Base-by-base conservation (phyloP, 192 early-diverging fungal genomes). In the Jimgerdemannia lactiflua region DNA sequence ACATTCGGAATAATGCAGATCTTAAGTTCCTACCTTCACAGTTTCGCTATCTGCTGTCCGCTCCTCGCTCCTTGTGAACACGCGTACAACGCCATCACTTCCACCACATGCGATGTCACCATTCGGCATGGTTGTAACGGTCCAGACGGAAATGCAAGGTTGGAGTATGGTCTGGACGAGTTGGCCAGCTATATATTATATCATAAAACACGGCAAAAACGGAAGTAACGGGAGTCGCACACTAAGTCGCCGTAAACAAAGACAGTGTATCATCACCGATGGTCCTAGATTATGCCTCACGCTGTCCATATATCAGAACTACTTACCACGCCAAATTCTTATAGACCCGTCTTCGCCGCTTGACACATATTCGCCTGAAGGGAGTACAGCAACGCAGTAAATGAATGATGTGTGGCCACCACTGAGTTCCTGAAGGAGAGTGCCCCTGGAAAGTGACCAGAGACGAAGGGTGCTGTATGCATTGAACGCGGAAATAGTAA, bases 61-160 rank as follows among this genome's bases (percentile, higher is more conserved):
- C 59, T 91, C 89, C 3, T 71, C 14, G 4, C 75, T 75, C 8
- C 88, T 83, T 0, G 96, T 94, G 80, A 96, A 99, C 2, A 99
- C 79, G 11, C 95, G 91, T 1, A 95, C 89, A 43, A 87, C 72
- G 4, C 92, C 90, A 85, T 99, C 96, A 72, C 92, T 95, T 14
- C 91, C 86, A 9, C 94, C 95, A 54, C 91, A 95, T 10, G 90
- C 86, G 66, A 97, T 89, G 67, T 98, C 93, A 39, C 94, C 95
- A 75, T 97, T 95, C 7, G 88, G 86, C 29, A 96, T 79, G 2
- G 82, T 75, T 0, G 89, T 83, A 3, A 98, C 93, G 18, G 90
- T 89, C 98, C 98, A 99, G 9, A 99, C 95, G 4, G 96, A 97
- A 9, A 91, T 89, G 40, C 95, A 91, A 3, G 98, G 97, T 69